Evolutionary conservation across 2,329 filamentous ascomycete species (phyloP), one percentile per base, ranked within the genome.

Genomic region (Colletotrichum melonis): DNA sequence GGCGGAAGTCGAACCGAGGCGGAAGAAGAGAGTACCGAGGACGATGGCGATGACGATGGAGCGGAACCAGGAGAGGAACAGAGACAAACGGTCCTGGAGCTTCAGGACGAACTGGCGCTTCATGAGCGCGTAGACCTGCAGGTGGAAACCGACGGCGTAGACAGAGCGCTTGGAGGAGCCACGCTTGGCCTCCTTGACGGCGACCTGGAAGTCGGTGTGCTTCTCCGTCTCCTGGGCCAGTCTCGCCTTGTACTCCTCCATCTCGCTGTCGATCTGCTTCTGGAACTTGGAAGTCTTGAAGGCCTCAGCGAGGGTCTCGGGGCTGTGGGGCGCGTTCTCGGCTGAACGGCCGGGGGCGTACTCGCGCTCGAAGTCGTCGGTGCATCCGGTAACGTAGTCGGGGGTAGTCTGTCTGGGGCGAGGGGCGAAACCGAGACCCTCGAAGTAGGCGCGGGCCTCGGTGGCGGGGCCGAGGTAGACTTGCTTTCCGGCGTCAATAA

Each of bases 51-150:
- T 92, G 76, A 94, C 85, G 76, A 95, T 91, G 70, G 84, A 88
- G 9, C 89, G 85, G 54, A 88, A 76, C 93, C 93, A 97, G 1
- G 92, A 92, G 35, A 97, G 90, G 16, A 87, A 84, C 6, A 97
- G 86, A n/a, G 92, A 91, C 78, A 95, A 93, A 71, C 92, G 92
- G 80, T 97, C 94, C 81, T 97, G 94, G 85, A 94, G 92, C 84
- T 97, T 97, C 78, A 97, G 91, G 64, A 93, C 86, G 80, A 95
- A 97, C 80, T 97, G 94, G 5, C 95, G 91, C 81, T 94, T 92
- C 88, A 95, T 93, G 74, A 97, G 83, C 1, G 93, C 93, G 92
- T 92, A 95, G 26, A 97, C 88, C 80, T 97, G 95, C 1, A 94
- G 85, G 75, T 95, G 91, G 83, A 97, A 97, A 0, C 94, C 94